Base-by-base conservation (phyloP, 2,329 filamentous ascomycete species). In the Pleomassaria siparia region DNA sequence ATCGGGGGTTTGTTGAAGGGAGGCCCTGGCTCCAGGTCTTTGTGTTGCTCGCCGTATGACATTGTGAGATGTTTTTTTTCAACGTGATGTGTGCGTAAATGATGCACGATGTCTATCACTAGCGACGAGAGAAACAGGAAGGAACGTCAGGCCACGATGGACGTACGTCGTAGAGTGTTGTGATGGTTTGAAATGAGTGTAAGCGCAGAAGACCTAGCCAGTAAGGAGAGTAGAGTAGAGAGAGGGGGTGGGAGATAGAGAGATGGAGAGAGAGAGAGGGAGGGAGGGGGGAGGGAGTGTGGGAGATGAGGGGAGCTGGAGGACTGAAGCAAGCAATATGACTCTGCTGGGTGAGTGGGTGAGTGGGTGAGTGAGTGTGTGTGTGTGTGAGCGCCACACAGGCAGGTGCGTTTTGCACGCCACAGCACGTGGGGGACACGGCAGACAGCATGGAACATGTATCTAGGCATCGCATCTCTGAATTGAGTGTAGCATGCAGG, bases 371-470 rank as follows among this genome's bases (percentile, higher is more conserved):
- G n/a, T n/a, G n/a, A n/a, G n/a, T n/a, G n/a, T n/a, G n/a, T n/a
- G 7, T 11, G 7, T 11, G 20, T 21, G 11, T 4, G 18, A 36
- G 21, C 13, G 35, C 35, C 20, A 13, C 5, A 11, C n/a, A 15
- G 4, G 20, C 6, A 37, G 35, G 9, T 24, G 6, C 13, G 20
- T 10, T 21, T 12, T 15, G 35, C 35, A 4, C 9, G 2, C 12
- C 30, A 29, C 15, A 39, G 55, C 61, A 64, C 61, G 63, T 65
- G 62, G 18, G 35, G 61, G 59, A 64, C 63, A 52, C 53, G 46
- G 51, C 60, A 62, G 53, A 45, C 47, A 37, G 42, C 49, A 46
- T 52, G 53, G n/a, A n/a, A n/a, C n/a, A n/a, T n/a, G n/a, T n/a
- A n/a, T n/a, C n/a, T n/a, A 45, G 32, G 32, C 46, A 52, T 50